Evolutionary conservation across 2,329 filamentous ascomycete species (phyloP).

Genomic region (Penicillium concentricum): DNA sequence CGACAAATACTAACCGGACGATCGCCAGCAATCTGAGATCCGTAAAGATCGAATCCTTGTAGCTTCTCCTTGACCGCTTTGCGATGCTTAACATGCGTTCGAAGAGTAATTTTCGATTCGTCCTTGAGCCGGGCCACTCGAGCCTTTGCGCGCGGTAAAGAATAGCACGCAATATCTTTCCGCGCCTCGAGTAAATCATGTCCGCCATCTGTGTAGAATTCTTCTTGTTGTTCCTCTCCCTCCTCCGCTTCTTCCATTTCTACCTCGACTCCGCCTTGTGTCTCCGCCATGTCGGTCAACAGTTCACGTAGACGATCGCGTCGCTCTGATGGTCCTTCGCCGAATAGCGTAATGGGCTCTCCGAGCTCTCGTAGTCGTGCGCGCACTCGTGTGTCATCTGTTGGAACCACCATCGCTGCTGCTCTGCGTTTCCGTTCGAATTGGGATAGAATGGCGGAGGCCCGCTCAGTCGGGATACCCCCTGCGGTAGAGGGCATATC

Average conservation of each 20-base stretch:
- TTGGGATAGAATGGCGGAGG: constrained; percentile 79
- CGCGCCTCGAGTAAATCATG: constrained; percentile 72
- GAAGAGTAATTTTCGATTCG: constrained; percentile 78
- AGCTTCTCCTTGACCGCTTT: constrained; percentile 84
- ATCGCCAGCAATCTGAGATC: constrained; percentile 88
- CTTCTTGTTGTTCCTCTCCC: constrained; percentile 76
- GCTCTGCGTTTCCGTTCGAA: constrained; percentile 89
- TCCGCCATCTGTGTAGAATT: constrained; percentile 89
- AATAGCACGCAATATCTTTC: constrained; percentile 76
- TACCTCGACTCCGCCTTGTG: constrained; percentile 49
- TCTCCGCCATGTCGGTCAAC: constrained; percentile 70
- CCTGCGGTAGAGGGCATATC: constrained; percentile 65
- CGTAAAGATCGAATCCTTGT: constrained; percentile 82
- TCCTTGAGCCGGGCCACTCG: constrained; percentile 73
- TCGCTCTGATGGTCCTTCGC: constrained; percentile 80
- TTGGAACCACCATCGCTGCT: constrained; percentile 86
- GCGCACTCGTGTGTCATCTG: constrained; percentile 85
- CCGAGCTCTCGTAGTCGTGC: constrained; percentile 77
- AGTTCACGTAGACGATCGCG: constrained; percentile 83
- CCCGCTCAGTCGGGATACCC: constrained; percentile 74
- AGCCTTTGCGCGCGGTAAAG: constrained; percentile 75
- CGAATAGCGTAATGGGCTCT: constrained; percentile 93
- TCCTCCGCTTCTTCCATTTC: constrained; percentile 56
- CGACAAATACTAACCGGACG: constrained; percentile 88
- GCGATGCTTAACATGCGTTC: constrained; percentile 88